Evolutionary conservation across 352 stramenopile genomes (phyloP), one percentile per base, ranked within the genome.

Genomic region (Globisporangium irregulare): DNA sequence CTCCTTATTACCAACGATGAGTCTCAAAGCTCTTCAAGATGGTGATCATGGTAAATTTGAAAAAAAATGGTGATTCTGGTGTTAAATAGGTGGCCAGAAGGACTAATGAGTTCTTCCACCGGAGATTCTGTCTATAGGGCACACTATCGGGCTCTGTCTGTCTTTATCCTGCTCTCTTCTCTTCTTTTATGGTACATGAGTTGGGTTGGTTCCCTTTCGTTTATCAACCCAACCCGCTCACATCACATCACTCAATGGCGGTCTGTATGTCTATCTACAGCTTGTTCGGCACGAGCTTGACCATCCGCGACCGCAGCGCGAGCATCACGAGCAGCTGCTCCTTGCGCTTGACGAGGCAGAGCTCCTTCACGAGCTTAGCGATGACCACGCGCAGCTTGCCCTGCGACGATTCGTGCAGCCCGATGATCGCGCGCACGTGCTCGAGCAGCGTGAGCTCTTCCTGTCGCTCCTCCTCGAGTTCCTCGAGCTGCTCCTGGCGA

Each of bases 391-490:
- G 74, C 59, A 91, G 71, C 69, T 79, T 81, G 32, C 57, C 59
- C 24, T 80, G 73, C 14, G 73, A 73, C 18, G 64, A 62, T 50
- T 80, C 66, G 41, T 86, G 83, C 58, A 89, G 68, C n/a, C 65
- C 66, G 56, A 88, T 75, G 65, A 89, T 80, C 64, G 54, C 56
- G 10, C 74, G 71, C 56, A 91, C 82, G 70, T 90, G 81, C 29
- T 63, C 68, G 20, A 91, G 75, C 32, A 91, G 74, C 41, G 76
- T 69, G 1, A 87, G 62, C 64, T 91, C 83, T 48, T 91, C 83
- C 24, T 80, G 71, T n/a, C 80, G 79, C 72, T 91, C 83, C 25
- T 87, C 76, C 22, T 79, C 62, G 12, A 91, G 75, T 67, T 91
- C 81, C 22, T 86, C 70, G 7, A 81, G 68, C 71, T 91, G 81